Conservation (phyloP, 1,284 basidiomycete genomes). For the Apiotrichum veenhuisii region DNA sequence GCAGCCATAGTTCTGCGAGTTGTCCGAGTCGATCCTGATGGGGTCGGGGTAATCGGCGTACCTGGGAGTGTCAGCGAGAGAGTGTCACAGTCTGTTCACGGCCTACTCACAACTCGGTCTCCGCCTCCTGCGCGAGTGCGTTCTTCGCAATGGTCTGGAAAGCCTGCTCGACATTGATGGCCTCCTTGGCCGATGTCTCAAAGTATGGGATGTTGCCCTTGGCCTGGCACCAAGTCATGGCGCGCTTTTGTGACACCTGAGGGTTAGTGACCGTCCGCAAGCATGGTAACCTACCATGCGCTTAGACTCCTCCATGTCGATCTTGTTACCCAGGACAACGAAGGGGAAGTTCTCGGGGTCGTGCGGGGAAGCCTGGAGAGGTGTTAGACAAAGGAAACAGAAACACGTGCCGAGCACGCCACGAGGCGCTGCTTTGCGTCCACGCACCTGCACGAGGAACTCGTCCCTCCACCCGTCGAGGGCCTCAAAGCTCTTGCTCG, state of each 20-base stretch:
- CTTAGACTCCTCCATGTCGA: constrained; percentile 98
- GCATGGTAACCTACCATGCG: constrained; percentile 68
- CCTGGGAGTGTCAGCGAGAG: constrained; percentile 52
- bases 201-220: constrained; percentile 99
- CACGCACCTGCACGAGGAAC: constrained; percentile 73
- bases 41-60: constrained; percentile 99
- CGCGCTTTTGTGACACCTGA: constrained; percentile 97
- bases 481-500: constrained; percentile 92
- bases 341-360: constrained; percentile 99
- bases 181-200: constrained; percentile 99
- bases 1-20: constrained; percentile 86
- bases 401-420: neutral
- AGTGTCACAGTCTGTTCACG: no score
- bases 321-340: constrained; percentile 98
- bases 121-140: constrained; percentile 92
- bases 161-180: constrained; percentile 99
- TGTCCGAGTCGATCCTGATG: constrained; percentile 93
- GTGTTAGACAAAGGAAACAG: neutral
- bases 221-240: constrained; percentile 99
- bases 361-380: constrained; percentile 78
- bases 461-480: constrained; percentile 97
- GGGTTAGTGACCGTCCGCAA: neutral
- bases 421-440: neutral
- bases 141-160: constrained; percentile 99
- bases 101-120: constrained; percentile 79